Evolutionary conservation across 169 alveolate species (phyloP), one percentile per base, ranked within the genome.

Genomic region (Plasmodium cynomolgi): DNA sequence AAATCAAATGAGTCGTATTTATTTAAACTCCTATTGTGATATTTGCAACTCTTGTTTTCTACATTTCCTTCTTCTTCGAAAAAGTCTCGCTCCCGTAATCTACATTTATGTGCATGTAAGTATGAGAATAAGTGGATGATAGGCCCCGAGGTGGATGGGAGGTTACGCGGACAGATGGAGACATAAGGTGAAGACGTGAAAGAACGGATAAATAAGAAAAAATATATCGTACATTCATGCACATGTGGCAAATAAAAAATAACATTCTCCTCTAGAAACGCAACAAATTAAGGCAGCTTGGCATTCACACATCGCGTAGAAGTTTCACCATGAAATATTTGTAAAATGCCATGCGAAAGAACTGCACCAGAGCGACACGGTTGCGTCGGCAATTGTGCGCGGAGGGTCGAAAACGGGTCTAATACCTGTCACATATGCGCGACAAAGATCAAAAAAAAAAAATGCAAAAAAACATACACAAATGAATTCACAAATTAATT

Each of bases 1-100:
- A 90, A 56, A 68, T 90, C 94, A 80, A 90, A 81, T 47, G 94
- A 90, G 41, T 79, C 83, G 34, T 90, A 90, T 90, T 90, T 90
- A 54, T 80, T 80, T 58, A 62, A 79, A 90, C 31, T 72, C 74
- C 81, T 58, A 17, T 80, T 56, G 68, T 29, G 34, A 15, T 90
- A 23, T 33, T 80, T 74, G 34, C 73, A 71, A 80, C 23, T 80
- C 50, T 31, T 90, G n/a, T 62, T 68, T 74, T 80, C 90, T 79
- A 33, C 90, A 58, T 79, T 80, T 37, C 84, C 34, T 17, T 62
- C 50, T 20, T 81, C 83, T 20, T 90, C 56, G 73, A 80, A 79
- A 90, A 80, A 80, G 83, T 74, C 90, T 33, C 83, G 31, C 31
- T 80, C 94, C 29, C 83, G 23, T 62, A 74, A 81, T 54, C 94